These are phyloP conservation scores for Myriosclerotinia curreyana DNA, from an alignment of 2,329 filamentous ascomycete species.

Conservation along the genomic window DNA sequence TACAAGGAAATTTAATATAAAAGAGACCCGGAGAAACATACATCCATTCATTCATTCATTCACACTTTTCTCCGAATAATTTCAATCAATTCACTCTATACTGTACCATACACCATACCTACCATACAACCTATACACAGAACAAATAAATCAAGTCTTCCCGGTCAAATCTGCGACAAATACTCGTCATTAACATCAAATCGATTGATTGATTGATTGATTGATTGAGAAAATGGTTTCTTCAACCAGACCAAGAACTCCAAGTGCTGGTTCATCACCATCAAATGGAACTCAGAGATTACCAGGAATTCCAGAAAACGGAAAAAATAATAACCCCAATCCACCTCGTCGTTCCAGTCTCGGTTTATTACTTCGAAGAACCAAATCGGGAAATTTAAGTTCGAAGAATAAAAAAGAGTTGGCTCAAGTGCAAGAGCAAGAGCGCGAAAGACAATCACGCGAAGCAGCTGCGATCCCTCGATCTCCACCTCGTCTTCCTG, in stretches of 20 bases:
- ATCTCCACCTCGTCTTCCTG: slow-evolving; percentile 58
- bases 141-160: slow-evolving; percentile 23
- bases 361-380: slow-evolving; percentile 62
- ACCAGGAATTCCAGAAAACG: slow-evolving; percentile 39
- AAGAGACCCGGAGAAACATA: no score
- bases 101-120: no score
- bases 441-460: slow-evolving; percentile 53
- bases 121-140: neutral
- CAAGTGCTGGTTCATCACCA: slow-evolving; percentile 37
- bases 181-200: no score
- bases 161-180: slow-evolving; percentile 32
- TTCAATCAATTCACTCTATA: slow-evolving; percentile 14
- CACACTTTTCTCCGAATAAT: no score
- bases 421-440: slow-evolving; percentile 46
- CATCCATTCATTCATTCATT: slow-evolving; percentile 8
- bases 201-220: no score
- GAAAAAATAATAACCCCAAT: slow-evolving; percentile 32
- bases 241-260: slow-evolving; percentile 41
- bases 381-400: slow-evolving; percentile 64
- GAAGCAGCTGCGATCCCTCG: slow-evolving; percentile 55
- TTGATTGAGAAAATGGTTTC: slow-evolving; percentile 34
- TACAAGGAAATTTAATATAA: slow-evolving; percentile 11
- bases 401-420: slow-evolving; percentile 60
- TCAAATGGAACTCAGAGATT: slow-evolving; percentile 37
- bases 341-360: slow-evolving; percentile 48